These are phyloP conservation scores for Lichtheimia corymbifera DNA, from an alignment of 371 early-diverging fungal genomes.

Conservation along the genomic window DNA sequence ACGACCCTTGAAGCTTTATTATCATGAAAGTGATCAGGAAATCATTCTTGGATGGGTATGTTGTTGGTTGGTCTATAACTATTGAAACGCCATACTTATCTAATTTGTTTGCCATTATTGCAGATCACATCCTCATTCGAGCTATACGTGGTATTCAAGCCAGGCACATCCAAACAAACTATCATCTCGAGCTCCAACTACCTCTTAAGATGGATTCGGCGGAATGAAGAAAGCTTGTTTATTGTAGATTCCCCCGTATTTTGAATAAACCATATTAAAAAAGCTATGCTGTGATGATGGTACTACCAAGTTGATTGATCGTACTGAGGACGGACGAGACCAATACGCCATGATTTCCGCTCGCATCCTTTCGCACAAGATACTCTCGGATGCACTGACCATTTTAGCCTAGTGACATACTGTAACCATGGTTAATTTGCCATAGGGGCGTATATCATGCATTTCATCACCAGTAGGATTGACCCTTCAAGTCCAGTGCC, in stretches of 20 bases:
- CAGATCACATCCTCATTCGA: slow-evolving; percentile 73
- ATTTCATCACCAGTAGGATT: too few relatives aligned
- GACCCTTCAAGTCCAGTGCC: too few relatives aligned
- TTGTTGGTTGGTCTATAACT: neutral
- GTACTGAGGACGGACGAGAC: too few relatives aligned
- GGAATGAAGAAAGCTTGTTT: slow-evolving; percentile 70
- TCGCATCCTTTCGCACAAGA: too few relatives aligned
- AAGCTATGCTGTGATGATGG: too few relatives aligned
- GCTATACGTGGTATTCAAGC: slow-evolving; percentile 74
- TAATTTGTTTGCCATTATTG: neutral
- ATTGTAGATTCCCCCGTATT: slow-evolving; percentile 68
- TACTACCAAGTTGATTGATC: too few relatives aligned
- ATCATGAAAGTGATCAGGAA: slow-evolving; percentile 60
- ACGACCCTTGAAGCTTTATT: slow-evolving; percentile 63
- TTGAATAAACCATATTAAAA: slow-evolving; percentile 18
- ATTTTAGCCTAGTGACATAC: too few relatives aligned
- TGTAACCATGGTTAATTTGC: too few relatives aligned
- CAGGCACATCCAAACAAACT: slow-evolving; percentile 65
- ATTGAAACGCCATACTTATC: too few relatives aligned
- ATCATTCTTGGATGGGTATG: slow-evolving; percentile 75
- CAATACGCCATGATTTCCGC: too few relatives aligned
- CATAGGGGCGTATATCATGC: too few relatives aligned
- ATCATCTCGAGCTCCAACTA: slow-evolving; percentile 64
- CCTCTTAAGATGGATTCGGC: slow-evolving; percentile 75
- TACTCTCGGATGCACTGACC: too few relatives aligned